Evolutionary conservation across 2,329 filamentous ascomycete genomes (phyloP), one percentile per base, ranked within the genome.

Genomic region (Trichoderma semiorbis): DNA sequence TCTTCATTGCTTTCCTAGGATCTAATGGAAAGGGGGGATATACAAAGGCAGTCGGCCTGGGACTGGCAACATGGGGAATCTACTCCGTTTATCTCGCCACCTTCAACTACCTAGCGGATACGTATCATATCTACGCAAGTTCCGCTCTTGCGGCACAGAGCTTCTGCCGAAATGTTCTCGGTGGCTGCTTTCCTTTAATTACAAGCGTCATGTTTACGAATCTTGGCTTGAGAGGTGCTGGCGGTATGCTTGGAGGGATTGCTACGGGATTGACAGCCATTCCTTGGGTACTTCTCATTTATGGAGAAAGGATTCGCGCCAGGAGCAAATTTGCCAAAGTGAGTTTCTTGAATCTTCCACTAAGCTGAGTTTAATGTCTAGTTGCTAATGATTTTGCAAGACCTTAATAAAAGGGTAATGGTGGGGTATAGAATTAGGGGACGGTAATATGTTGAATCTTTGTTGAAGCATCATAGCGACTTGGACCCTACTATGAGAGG

Each of bases 21-120:
- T 77, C 79, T 1, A 69, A 69, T 7, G 70, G 67, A 63, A 77
- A 75, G 24, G 74, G 74, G 50, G 76, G 76, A 12, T 79, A 81
- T 57, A 73, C 76, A 0, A 75, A 78, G 26, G 79, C 80, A 0
- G 81, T 95, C 3, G 91, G 90, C 0, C 85, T 97, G 39, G 89
- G 86, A 0, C 88, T 94, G 72, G 91, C 93, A 0, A 95, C 92
- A 0, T 92, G 95, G 85, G 92, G 95, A 32, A 97, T 98, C 74
- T 95, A 93, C 80, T 91, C 89, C 53, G 90, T 98, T 43, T 97
- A 97, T 78, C 86, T 98, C 1, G 91, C 94, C 3, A 93, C 94
- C 0, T 97, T 98, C 83, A 98, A 98, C 79, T 98, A 97, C 76
- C 86, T 98, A 1, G 94, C 94, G 24, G 95, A 98, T 78, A 91